These are phyloP conservation scores for Plasmodium inui DNA, from an alignment of 169 alveolate species.

Conservation along the genomic window DNA sequence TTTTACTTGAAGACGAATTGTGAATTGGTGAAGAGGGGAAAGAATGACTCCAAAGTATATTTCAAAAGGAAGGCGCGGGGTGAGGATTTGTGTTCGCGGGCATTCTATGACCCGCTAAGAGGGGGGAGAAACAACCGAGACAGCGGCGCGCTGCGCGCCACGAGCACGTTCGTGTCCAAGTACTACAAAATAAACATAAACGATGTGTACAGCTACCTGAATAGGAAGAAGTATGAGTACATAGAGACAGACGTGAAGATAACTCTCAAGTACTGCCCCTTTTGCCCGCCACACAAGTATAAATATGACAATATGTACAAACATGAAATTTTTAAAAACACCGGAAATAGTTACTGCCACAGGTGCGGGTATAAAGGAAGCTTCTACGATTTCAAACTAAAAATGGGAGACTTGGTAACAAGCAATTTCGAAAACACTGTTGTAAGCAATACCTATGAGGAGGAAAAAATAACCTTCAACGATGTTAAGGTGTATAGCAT, in stretches of 20 bases:
- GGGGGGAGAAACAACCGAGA: background rate
- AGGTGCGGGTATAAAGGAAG: slow-evolving; percentile 90
- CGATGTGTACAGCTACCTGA: slow-evolving; percentile 85
- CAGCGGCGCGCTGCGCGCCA: slow-evolving; percentile 36
- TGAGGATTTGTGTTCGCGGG: background rate
- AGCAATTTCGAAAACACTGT: slow-evolving; percentile 58
- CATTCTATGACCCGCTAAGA: background rate
- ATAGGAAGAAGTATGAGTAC: slow-evolving; percentile 84
- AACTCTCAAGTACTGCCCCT: slow-evolving; percentile 87
- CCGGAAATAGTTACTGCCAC: slow-evolving; percentile 90
- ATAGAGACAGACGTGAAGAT: slow-evolving; percentile 84
- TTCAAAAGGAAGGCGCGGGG: background rate
- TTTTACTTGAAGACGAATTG: slow-evolving; percentile 46
- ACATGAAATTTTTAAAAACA: slow-evolving; percentile 87
- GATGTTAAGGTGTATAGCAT: slow-evolving; percentile 80
- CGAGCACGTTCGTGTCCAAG: slow-evolving; percentile 83
- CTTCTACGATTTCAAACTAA: slow-evolving; percentile 89
- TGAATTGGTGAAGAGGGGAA: slow-evolving; percentile 25
- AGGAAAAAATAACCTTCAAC: slow-evolving; percentile 73
- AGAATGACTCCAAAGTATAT: slow-evolving; percentile 6
- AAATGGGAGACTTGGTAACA: slow-evolving; percentile 84
- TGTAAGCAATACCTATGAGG: slow-evolving; percentile 35
- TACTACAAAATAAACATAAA: slow-evolving; percentile 82
- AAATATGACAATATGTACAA: slow-evolving; percentile 86
- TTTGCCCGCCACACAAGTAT: slow-evolving; percentile 89